Percentiles rank a stretch among this genome's conserved stretches.
These are phyloP conservation scores for Trichoderma sp. DNA, from an alignment of 2,329 filamentous ascomycete genomes.

Conservation along the genomic window DNA sequence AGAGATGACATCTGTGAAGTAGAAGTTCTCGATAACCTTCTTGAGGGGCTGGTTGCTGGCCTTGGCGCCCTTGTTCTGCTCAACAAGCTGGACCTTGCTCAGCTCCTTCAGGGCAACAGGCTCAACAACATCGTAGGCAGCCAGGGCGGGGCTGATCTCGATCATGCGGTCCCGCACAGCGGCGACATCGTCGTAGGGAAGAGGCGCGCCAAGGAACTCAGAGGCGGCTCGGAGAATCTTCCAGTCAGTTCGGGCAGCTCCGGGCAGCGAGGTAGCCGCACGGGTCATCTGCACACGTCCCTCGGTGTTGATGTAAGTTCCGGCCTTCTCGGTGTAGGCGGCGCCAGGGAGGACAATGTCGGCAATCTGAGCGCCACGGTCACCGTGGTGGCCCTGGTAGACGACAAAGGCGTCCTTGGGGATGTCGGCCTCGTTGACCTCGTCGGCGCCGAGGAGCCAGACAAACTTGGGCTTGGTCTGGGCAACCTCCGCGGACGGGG, in stretches of 20 bases:
- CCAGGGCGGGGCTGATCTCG: conserved; percentile 87
- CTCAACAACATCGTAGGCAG: conserved; percentile 89
- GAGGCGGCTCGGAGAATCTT: conserved; percentile 94
- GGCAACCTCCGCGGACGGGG: conserved; percentile 77
- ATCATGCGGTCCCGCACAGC: conserved; percentile 88
- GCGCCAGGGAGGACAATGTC: conserved; percentile 92
- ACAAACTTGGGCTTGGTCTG: conserved; percentile 89
- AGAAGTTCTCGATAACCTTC: conserved; percentile 92
- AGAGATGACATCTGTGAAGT: conserved; percentile 95
- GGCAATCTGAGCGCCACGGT: conserved; percentile 86
- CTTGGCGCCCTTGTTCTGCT: conserved; percentile 89
- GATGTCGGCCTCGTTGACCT: conserved; percentile 79
- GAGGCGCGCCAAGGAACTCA: conserved; percentile 82
- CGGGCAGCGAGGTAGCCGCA: conserved; percentile 82
- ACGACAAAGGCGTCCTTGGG: conserved; percentile 95
- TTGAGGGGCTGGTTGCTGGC: conserved; percentile 70
- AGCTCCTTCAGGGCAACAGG: conserved; percentile 69
- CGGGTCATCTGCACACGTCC: conserved; percentile 93
- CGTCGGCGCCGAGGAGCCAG: conserved; percentile 95
- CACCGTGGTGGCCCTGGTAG: conserved; percentile 98
- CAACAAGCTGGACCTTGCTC: conserved; percentile 91
- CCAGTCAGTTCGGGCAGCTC: conserved; percentile 93
- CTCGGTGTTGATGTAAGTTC: conserved; percentile 97
- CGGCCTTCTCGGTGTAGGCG: conserved; percentile 95
- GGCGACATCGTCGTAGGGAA: conserved; percentile 92